Conservation (phyloP, 1,139 yeast species). For the Kodamaea ohmeri region DNA sequence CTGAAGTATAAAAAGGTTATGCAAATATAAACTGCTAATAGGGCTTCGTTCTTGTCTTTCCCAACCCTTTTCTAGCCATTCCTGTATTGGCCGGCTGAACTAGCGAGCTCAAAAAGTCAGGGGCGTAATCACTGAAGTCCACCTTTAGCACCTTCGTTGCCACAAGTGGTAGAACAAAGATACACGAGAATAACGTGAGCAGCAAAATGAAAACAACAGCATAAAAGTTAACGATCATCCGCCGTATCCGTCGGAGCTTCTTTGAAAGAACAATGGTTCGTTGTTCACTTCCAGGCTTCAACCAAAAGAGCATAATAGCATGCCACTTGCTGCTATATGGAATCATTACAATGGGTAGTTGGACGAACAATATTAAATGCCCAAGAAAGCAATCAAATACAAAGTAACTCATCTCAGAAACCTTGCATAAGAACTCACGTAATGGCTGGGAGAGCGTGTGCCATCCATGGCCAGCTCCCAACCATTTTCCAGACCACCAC, state of each 20-base stretch:
- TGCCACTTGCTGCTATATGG: conserved; percentile 74
- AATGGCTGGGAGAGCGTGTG: conserved; percentile 50
- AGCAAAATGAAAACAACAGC: conserved; percentile 39
- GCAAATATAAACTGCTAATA: neutral
- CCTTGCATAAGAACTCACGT: conserved; percentile 54
- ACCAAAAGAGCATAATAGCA: conserved; percentile 77
- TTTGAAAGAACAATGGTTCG: conserved; percentile 38
- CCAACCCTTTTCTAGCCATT: conserved; percentile 33
- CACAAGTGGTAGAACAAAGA: conserved; percentile 44
- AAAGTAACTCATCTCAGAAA: conserved; percentile 53
- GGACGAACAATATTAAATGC: conserved; percentile 49
- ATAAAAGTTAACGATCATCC: conserved; percentile 34
- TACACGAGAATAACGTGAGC: conserved; percentile 31
- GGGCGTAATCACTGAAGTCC: conserved; percentile 38
- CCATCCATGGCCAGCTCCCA: conserved; percentile 52
- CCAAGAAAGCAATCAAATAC: conserved; percentile 52
- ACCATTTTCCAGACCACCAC: conserved; percentile 74
- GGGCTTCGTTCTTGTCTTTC: conserved; percentile 1
- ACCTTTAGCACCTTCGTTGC: conserved; percentile 29
- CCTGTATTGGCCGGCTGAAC: conserved; percentile 41
- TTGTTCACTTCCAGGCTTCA: conserved; percentile 58
- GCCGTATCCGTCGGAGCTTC: conserved; percentile 31
- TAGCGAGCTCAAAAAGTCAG: conserved; percentile 30
- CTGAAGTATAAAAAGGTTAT: conserved; percentile 8
- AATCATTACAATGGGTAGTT: conserved; percentile 50